A percentile compares a stretch with the other conserved stretches of the same genome.
phyloP scores from a whole-genome alignment of 78 protist species.

The Diacronema lutheri region DNA sequence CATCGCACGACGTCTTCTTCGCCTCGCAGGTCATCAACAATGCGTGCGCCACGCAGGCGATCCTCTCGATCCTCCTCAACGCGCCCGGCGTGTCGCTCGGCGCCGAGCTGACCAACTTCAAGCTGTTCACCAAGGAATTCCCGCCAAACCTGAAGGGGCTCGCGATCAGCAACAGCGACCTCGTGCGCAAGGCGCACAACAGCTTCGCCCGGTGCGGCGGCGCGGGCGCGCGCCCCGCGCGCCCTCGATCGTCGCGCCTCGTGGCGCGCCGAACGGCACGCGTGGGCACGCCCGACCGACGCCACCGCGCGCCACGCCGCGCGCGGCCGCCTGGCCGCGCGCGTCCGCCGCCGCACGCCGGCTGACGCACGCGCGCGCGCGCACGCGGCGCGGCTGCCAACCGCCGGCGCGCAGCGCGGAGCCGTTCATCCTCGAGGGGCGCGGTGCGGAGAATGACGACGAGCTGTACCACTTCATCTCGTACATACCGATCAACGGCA shows the following conservation, averaged over 20 bases:
- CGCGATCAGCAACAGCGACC: constrained; percentile 71
- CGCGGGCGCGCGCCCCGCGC: too few relatives aligned
- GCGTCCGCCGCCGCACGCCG: background rate
- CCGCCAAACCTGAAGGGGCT: constrained; percentile 70
- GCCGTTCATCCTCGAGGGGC: constrained; percentile 61
- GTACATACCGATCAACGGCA: constrained; percentile 77
- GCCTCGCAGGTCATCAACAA: constrained; percentile 82
- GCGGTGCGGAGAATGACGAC: constrained; percentile 55
- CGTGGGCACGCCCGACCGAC: too few relatives aligned
- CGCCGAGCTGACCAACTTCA: constrained; percentile 62
- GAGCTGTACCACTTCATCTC: constrained; percentile 87
- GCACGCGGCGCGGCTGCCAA: too few relatives aligned
- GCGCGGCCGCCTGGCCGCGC: too few relatives aligned
- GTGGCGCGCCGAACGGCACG: too few relatives aligned
- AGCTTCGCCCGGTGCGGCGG: constrained; percentile 64
- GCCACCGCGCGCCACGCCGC: too few relatives aligned
- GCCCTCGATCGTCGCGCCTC: too few relatives aligned
- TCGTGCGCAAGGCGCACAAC: constrained; percentile 78
- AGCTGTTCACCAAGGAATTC: constrained; percentile 71
- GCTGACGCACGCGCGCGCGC: background rate
- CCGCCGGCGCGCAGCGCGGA: constrained; percentile 60
- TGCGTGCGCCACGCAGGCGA: constrained; percentile 99
- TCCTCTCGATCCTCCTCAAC: constrained; percentile 88
- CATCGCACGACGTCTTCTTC: constrained; percentile 67
- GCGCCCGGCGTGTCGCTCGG: constrained; percentile 75